These are phyloP conservation scores for Cymbopogon citratus DNA, from an alignment of 176 grass and related monocot species.

Conservation along the genomic window DNA sequence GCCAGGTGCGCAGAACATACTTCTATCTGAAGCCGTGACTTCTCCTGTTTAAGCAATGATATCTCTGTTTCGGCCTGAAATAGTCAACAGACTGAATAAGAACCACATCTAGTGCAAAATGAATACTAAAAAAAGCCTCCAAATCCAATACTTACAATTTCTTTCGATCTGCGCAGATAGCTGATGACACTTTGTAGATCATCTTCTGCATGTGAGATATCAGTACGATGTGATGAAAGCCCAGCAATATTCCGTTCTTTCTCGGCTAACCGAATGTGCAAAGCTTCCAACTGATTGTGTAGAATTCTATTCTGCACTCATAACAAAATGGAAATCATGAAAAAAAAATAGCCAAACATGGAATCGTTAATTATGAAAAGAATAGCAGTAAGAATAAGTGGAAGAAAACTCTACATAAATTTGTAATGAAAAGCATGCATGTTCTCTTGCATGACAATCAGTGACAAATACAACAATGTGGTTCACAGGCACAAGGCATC, in stretches of 20 bases:
- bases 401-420: not conserved
- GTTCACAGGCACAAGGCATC: too few relatives aligned
- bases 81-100: constrained; percentile 8
- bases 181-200: constrained; percentile 79
- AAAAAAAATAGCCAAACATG: not conserved
- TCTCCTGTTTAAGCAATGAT: constrained; percentile 92
- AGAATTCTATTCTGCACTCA: constrained; percentile 82
- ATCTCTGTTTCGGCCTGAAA: constrained; percentile 96
- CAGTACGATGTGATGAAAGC: constrained; percentile 41
- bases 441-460: too few relatives aligned
- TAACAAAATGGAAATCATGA: constrained; percentile 15
- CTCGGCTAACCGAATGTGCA: constrained; percentile 86
- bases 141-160: constrained; percentile 73
- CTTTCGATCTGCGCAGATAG: constrained; percentile 86
- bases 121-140: not conserved
- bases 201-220: constrained; percentile 57
- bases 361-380: not conserved
- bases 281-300: constrained; percentile 67
- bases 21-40: constrained; percentile 74
- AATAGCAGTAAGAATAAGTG: not conserved
- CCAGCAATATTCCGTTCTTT: constrained; percentile 64
- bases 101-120: not conserved
- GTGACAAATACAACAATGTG: too few relatives aligned
- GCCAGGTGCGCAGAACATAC: constrained; percentile 41
- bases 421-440: too few relatives aligned